Evolutionary conservation across 805 yeast species (phyloP), one percentile per base, ranked within the genome.

Genomic region (Yarrowia phangngaensis): DNA sequence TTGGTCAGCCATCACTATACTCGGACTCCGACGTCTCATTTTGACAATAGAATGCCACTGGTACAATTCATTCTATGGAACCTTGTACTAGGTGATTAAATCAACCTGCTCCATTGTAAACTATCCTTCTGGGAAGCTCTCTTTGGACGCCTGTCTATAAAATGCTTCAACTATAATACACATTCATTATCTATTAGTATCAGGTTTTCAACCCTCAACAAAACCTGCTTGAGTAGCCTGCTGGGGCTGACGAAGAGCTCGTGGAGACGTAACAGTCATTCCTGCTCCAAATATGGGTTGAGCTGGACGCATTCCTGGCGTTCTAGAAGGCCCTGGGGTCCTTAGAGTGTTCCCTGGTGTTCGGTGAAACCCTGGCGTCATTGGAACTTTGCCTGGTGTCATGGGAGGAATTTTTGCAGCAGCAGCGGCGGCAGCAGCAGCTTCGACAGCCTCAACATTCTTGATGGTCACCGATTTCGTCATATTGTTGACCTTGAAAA

Each of bases 401-500:
- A 38, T 38, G 12, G 45, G 45, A n/a, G 45, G 45, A 8, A 38
- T 38, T 7, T 27, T 38, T 2, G 45, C 45, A 1, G 45, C 45
- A 4, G 32, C 45, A 3, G 45, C 45, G 4, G 45, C 45, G 0
- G 45, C 45, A 4, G 31, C 45, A 8, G 45, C 45, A 19, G 48
- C 34, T 9, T 41, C 48, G 8, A 41, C 35, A 13, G 48, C 48
- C 28, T 81, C 87, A 51, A 70, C 72, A 59, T 87, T 87, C 58
- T 80, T 75, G 33, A 87, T 61, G 3, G 95, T 78, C 19, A 87
- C 84, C 60, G 95, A 85, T 61, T 75, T 74, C 2, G 97, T 89
- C 89, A 79, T 86, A 66, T 90, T 90, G 57, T 83, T 78, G 52
- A 84, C 89, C 65, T 94, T 92, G 71, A 89, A 94, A 53, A 92